These are phyloP conservation scores for Tetramitus jugosus DNA, from an alignment of 208 protist species.

Conservation along the genomic window DNA sequence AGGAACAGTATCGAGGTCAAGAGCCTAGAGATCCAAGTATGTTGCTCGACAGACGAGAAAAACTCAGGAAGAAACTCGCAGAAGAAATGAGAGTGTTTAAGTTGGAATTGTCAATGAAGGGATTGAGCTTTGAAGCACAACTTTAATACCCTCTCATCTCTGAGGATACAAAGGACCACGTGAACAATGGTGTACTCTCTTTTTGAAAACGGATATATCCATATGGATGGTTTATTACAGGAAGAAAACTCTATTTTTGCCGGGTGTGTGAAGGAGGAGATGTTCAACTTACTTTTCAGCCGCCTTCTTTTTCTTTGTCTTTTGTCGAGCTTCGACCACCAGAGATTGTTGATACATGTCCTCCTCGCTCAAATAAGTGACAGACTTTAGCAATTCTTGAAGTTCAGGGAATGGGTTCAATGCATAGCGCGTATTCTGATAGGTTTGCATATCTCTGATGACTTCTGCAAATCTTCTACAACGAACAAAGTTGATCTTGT, in stretches of 20 bases:
- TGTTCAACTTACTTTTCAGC: no score
- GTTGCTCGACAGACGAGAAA: not conserved
- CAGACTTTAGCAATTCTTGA: not conserved
- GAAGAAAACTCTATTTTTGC: no score
- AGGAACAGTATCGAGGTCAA: not conserved
- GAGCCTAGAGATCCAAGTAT: not conserved
- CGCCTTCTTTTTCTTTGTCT: slow-evolving; percentile 8
- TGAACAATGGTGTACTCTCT: no score
- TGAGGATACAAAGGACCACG: no score
- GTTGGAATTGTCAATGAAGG: not conserved
- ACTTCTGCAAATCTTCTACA: slow-evolving; percentile 20
- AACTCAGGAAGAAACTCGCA: not conserved
- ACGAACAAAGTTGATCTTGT: slow-evolving; percentile 25
- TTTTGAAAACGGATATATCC: no score
- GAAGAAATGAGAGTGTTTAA: not conserved
- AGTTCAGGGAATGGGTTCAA: not conserved
- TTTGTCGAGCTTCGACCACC: not conserved
- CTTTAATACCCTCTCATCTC: no score
- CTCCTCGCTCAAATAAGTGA: not conserved
- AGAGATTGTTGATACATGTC: slow-evolving; percentile 14
- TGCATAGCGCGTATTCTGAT: slow-evolving; percentile 11
- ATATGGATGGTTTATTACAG: no score
- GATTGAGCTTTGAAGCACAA: not conserved
- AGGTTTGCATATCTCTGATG: slow-evolving; percentile 29
- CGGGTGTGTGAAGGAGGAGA: no score